Base-by-base conservation (phyloP, 139 green algal genomes). In the Chlorella sp. region DNA sequence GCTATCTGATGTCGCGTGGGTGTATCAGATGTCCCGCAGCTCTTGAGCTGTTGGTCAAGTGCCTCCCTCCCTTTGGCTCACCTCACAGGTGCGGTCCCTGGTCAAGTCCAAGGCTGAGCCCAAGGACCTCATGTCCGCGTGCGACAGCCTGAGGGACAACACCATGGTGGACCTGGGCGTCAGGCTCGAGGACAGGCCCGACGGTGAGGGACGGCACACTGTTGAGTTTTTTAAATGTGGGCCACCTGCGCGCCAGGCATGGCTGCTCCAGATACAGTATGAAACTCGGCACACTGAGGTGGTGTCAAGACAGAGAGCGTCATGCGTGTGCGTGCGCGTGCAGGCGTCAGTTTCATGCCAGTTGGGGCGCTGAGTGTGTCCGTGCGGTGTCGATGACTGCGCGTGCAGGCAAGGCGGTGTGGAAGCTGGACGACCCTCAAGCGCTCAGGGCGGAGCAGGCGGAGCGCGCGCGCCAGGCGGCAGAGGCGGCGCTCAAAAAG, bases 341-440 rank as follows among this genome's bases (percentile, higher is more conserved):
- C n/a, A n/a, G n/a, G n/a, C n/a, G n/a, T n/a, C n/a, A n/a, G n/a
- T n/a, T n/a, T n/a, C 55, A 30, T 30, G 27, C 23, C 27, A 31
- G 20, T 4, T 64, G 55, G 14, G 14, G 4, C 61, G n/a, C n/a
- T 67, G 27, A 3, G 27, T 64, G 23, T 10, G 27, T 31, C 4
- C 59, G 5, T 42, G 61, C 17, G n/a, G 2, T 35, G 4, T 67
- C 23, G 22, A 22, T 10, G 17, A 22, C 27, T 26, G 32, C 34
- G 5, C 27, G 3, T 67, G 49, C 77, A 89, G 84, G 83, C 61
- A 86, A 83, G 30, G 86, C 88, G 22, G 78, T 96, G 27, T 98
- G 93, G 93, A 98, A 98, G 83, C 84, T 89, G 26, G 95, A 97
- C 62, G 91, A 97, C 71, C 89, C 94, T 0, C 89, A 80, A 2